These are phyloP conservation scores for Tolypocladium inflatum DNA, from an alignment of 2,329 filamentous ascomycete species.

Conservation along the genomic window DNA sequence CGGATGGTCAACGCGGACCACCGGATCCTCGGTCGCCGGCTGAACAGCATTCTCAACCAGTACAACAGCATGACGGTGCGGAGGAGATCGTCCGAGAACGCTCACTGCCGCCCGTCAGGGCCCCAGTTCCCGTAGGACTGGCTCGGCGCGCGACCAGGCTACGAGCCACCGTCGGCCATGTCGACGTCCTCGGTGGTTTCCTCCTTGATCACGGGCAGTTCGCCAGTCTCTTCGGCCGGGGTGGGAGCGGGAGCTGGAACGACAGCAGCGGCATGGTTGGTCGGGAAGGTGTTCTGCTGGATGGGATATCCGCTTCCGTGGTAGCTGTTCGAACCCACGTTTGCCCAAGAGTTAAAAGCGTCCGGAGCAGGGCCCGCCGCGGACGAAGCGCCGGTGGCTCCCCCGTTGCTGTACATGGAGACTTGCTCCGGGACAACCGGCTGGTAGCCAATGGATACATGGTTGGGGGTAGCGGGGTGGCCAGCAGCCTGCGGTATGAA, in stretches of 20 bases:
- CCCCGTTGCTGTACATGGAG: background rate
- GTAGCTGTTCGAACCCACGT: background rate
- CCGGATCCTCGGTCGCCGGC: background rate
- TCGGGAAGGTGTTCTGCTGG: background rate
- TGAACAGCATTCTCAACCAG: background rate
- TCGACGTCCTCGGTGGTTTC: background rate
- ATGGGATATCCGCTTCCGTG: background rate
- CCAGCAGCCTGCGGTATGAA: background rate
- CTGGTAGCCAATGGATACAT: background rate
- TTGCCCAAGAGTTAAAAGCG: background rate
- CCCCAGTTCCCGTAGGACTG: background rate
- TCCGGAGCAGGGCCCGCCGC: background rate
- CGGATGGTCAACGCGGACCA: background rate
- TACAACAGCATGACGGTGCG: background rate
- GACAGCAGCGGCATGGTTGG: background rate
- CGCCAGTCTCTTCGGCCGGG: background rate
- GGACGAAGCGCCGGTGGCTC: background rate
- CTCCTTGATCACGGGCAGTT: background rate
- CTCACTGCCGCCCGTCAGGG: background rate
- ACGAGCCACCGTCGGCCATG: background rate
- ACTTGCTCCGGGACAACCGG: background rate
- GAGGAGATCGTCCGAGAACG: background rate
- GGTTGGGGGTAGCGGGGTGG: background rate
- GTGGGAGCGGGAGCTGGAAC: no score
- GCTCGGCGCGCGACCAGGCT: background rate